Evolutionary conservation across 176 grass and related monocot genomes (phyloP).

Genomic region (Cymbopogon citratus): DNA sequence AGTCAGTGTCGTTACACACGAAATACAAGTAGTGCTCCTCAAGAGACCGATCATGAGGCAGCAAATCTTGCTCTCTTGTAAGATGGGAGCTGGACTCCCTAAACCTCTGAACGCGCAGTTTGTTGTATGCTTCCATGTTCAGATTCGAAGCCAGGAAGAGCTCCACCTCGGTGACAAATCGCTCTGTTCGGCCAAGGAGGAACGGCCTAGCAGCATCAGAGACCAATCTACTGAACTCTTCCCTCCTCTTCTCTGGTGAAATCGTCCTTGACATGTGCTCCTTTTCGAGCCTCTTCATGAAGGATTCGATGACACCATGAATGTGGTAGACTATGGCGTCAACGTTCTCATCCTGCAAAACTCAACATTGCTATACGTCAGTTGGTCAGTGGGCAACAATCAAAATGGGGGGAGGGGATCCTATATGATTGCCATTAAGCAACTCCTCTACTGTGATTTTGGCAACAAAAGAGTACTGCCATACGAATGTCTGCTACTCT

Average conservation of each 20-base stretch:
- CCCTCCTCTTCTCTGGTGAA: slow-evolving; percentile 41
- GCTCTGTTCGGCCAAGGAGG: slow-evolving; percentile 47
- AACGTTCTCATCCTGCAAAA: slow-evolving; percentile 59
- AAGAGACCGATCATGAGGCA: slow-evolving; percentile 37
- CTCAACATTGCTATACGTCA: not conserved
- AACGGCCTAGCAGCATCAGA: slow-evolving; percentile 62
- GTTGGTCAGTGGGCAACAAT: not conserved
- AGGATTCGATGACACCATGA: slow-evolving; percentile 64
- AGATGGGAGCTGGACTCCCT: slow-evolving; percentile 33
- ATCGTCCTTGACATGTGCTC: not conserved
- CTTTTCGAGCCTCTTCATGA: slow-evolving; percentile 58
- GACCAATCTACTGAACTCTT: slow-evolving; percentile 57
- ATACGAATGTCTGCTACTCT: not conserved
- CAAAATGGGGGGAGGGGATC: not conserved
- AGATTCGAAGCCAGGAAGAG: slow-evolving; percentile 66
- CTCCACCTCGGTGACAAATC: slow-evolving; percentile 67
- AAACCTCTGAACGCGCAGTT: slow-evolving; percentile 42
- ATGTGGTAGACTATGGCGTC: slow-evolving; percentile 76
- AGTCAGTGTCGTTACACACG: slow-evolving; percentile 23
- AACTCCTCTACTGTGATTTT: not conserved
- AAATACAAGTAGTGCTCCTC: slow-evolving; percentile 37
- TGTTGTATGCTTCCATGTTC: slow-evolving; percentile 78
- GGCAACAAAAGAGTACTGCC: not conserved
- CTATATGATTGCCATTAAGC: not conserved
- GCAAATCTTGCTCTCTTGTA: slow-evolving; percentile 13